Evolutionary conservation across 768 basidiomycete species (phyloP).

Genomic region (Lactarius trivialis): DNA sequence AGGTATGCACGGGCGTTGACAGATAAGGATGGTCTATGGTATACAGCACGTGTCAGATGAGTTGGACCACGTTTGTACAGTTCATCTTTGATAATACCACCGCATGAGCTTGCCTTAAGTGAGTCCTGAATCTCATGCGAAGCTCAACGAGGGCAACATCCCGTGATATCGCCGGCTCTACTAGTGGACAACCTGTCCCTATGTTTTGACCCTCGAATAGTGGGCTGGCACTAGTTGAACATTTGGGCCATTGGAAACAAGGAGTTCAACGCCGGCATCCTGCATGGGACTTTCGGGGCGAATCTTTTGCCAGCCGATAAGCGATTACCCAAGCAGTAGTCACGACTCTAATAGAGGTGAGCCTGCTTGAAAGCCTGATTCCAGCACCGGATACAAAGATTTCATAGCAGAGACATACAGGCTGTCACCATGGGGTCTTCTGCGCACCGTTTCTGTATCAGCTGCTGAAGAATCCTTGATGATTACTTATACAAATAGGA

Average conservation of each 20-base stretch:
- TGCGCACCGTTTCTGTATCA: background rate
- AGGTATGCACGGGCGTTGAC: slow-evolving; percentile 81
- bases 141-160: background rate
- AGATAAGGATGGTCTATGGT: slow-evolving; percentile 61
- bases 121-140: background rate
- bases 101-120: background rate
- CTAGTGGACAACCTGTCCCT: background rate
- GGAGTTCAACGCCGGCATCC: too few relatives aligned
- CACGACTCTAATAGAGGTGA: background rate
- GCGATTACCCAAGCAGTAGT: background rate
- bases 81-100: background rate
- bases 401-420: background rate
- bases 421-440: background rate
- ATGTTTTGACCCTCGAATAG: background rate
- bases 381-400: background rate
- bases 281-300: background rate
- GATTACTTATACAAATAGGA: background rate
- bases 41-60: slow-evolving; percentile 55
- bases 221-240: background rate
- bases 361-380: background rate
- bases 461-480: background rate
- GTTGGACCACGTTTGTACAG: slow-evolving; percentile 17
- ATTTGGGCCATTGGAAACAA: background rate
- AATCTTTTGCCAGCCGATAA: background rate
- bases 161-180: background rate